Evolutionary conservation across 2,329 filamentous ascomycete genomes (phyloP), one percentile per base, ranked within the genome.

Genomic region (Waltergamsia citrina): DNA sequence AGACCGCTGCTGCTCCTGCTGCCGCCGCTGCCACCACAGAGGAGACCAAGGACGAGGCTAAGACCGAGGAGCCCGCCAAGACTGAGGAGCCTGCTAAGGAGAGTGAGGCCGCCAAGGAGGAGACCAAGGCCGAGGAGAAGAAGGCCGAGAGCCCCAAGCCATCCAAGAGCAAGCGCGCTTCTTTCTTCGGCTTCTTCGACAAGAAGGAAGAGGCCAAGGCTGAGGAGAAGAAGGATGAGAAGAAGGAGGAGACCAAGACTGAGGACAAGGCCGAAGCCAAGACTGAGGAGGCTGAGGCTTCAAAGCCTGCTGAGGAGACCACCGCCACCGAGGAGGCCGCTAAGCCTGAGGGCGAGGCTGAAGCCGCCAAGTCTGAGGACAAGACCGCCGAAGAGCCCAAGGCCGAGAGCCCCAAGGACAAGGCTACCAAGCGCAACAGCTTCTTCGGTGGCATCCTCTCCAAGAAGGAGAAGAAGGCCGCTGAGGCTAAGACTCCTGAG

Each of bases 91-190:
- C 52, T 42, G 53, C 60, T 16, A 55, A 60, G 48, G 53, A 57
- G 35, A 46, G 59, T 16, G 46, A 57, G 34, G 46, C 63, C 36
- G 53, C 64, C 34, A 17, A 28, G 26, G 29, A 32, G 29, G 65
- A 67, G 15, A 60, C 54, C 40, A 65, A 26, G 23, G 25, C 18
- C 15, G 51, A 56, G 27, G 63, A 60, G 31, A 47, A 51, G 28
- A 67, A 74, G 57, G 65, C 69, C 48, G 67, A 77, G 49, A 67
- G 74, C 52, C 60, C 69, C 43, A 78, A 78, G 66, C 71, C 69
- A 43, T 71, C 69, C 33, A 79, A 74, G 53, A 71, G 71, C 51
- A 81, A 81, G 73, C 75, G 77, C 34, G 60, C 63, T 30, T 80
- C 76, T 35, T 71, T 80, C 61, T 79, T 81, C 48, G 71, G 69